Evolutionary conservation across 495 filamentous ascomycete genomes (phyloP), one percentile per base, ranked within the genome.

Genomic region (Xeromyces bisporus): DNA sequence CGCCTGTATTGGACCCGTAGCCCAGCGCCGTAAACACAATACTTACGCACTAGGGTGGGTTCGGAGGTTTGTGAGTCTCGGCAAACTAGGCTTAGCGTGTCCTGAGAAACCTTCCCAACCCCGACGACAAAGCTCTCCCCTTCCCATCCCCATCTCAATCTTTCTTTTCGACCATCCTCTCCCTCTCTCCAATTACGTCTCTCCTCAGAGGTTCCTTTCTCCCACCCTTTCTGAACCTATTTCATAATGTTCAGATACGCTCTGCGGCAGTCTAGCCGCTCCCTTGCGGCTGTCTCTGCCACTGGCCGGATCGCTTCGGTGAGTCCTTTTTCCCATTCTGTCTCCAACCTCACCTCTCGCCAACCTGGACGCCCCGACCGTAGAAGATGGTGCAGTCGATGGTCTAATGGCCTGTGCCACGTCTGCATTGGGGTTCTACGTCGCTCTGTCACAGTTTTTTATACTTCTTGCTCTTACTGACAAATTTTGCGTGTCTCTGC

Each of bases 191-290:
- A 61, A 61, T 59, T 58, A 55, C 51, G 53, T 59, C 53, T 58
- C 52, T 62, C 47, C 43, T 56, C 59, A 59, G 55, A 59, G 56
- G 55, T 61, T 55, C 46, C 44, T 48, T 47, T 48, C 56, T 55
- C 52, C 44, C 42, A 50, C 43, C 48, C 52, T 53, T n/a, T 67
- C 61, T 62, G 64, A 63, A 67, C 57, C 56, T 48, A 48, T 44
- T 47, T 56, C 60, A 73, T 45, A 59, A 94, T 97, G 89, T 87
- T 96, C 73, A 83, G 85, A 62, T 93, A 81, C 78, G 86, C 86
- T 71, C 69, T 94, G 64, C 73, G 85, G 63, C 85, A 89, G 70
- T 85, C 82, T 56, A 77, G 76, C 69, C 83, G 85, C 67, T 76
- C 78, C 64, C 78, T 89, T 62, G 82, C 81, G 64, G 85, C 79